Evolutionary conservation across 208 protist species (phyloP), one percentile per base, ranked within the genome.

Genomic region (Acanthamoeba rhysodes): DNA sequence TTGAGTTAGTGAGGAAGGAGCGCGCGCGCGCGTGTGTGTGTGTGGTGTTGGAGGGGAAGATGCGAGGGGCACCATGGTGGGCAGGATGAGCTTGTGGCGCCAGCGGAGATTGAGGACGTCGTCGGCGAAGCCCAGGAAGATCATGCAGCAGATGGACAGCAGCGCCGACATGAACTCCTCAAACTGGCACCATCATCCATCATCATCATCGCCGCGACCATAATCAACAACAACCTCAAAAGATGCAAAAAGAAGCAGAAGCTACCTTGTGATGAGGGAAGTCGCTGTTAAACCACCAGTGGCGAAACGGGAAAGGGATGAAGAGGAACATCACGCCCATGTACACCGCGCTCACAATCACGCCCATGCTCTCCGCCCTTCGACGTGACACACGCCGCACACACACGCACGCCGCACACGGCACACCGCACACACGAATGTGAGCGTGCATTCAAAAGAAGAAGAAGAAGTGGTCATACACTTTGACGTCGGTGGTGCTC

Each of bases 71-170:
- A 99, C 99, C 59, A 99, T 95, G 20, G 98, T 97, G 27, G 99
- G 99, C 27, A 99, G 97, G 24, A 99, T 68, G 4, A 99, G 96
- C 96, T 99, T 99, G 96, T 99, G 95, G 50, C 97, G 93, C 97
- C 97, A 98, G 32, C 97, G 48, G 45, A 99, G 97, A 96, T 99
- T 99, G 27, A 99, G 97, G 27, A 99, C 99, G 97, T 99, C 99
- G 97, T 99, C 99, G 20, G 99, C 99, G 96, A 99, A 99, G 74
- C 99, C 99, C 34, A 99, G 96, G 62, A 99, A 98, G 55, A 99
- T 98, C 98, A 99, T 99, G 37, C 99, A 99, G 53, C 98, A 98
- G 96, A 99, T 99, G 24, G 98, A 98, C 41, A 99, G 98, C 53
- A 99, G 96, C 0, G 98, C 98, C 5, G 99, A 98, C 97, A 98